phyloP scores from a whole-genome alignment of 1,284 basidiomycete genomes.

The Lignosus rhinocerotis region DNA sequence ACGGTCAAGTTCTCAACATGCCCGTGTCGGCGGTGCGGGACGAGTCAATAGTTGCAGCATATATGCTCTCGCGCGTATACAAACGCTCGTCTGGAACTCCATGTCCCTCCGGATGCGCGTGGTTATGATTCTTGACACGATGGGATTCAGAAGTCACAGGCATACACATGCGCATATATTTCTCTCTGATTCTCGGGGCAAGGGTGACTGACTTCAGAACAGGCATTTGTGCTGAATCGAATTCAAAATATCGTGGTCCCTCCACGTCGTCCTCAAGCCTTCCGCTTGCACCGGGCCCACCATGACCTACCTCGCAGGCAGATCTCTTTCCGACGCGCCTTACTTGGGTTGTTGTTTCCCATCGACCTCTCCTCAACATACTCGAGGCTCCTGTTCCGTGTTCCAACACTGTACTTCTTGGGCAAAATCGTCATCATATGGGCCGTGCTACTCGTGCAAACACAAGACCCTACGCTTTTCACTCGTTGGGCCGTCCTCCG shows the following conservation, averaged over 20 bases:
- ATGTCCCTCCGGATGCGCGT: no score
- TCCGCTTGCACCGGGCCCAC: slow-evolving; percentile 25
- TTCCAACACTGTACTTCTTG: slow-evolving; percentile 64
- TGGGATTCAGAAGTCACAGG: no score
- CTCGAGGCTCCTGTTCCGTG: slow-evolving; percentile 57
- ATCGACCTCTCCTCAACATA: slow-evolving; percentile 59
- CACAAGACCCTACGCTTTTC: slow-evolving; percentile 40
- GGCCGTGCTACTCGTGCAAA: slow-evolving; percentile 58
- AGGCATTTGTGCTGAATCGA: slow-evolving; percentile 70
- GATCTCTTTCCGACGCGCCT: slow-evolving; percentile 14
- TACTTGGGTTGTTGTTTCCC: slow-evolving; percentile 52
- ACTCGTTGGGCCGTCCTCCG: slow-evolving; percentile 34
- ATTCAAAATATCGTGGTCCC: slow-evolving; percentile 77
- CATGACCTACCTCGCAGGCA: slow-evolving; percentile 8
- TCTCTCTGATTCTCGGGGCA: no score
- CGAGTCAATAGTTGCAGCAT: no score
- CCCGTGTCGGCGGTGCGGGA: no score
- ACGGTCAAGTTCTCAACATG: no score
- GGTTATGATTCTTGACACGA: no score
- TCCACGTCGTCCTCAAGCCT: slow-evolving; percentile 44
- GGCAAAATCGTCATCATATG: slow-evolving; percentile 56
- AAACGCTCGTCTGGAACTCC: no score
- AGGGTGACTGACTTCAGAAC: not conserved
- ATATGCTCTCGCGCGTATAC: no score
- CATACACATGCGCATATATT: no score